Conservation (phyloP, 106 monocot species). For the Ottelia alismoides region DNA sequence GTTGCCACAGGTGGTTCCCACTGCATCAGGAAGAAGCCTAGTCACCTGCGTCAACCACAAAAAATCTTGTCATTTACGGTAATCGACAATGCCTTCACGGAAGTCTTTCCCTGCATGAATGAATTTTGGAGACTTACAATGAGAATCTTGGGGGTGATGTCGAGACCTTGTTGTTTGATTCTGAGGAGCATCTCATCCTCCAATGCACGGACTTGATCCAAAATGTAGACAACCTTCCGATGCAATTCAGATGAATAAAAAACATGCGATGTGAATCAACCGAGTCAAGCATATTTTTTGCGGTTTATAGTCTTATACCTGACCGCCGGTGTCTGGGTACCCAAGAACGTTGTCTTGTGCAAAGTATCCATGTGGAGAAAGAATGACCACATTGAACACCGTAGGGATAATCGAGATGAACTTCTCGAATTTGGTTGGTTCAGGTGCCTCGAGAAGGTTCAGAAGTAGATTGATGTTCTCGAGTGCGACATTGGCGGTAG, state of each 20-base stretch:
- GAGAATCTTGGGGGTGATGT: slow-evolving; percentile 69
- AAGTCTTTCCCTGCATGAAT: no score
- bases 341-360: slow-evolving; percentile 85
- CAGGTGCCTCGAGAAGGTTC: slow-evolving; percentile 84
- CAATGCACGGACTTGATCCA: slow-evolving; percentile 97
- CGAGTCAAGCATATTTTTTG: no score
- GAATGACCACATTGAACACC: slow-evolving; percentile 85
- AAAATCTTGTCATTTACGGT: no score
- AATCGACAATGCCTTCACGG: no score
- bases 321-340: slow-evolving; percentile 86
- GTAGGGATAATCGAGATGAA: slow-evolving; percentile 61
- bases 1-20: slow-evolving; percentile 66
- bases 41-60: slow-evolving; percentile 40
- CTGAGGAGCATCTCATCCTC: slow-evolving; percentile 82
- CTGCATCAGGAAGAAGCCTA: slow-evolving; percentile 74
- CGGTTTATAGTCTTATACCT: slow-evolving; percentile 28
- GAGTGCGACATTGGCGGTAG: slow-evolving; percentile 26
- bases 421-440: slow-evolving; percentile 61
- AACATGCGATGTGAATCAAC: no score
- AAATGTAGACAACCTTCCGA: slow-evolving; percentile 83
- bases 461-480: slow-evolving; percentile 53
- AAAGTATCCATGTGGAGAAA: slow-evolving; percentile 88
- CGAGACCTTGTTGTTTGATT: slow-evolving; percentile 80
- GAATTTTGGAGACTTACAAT: no score
- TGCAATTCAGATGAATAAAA: no score